Evolutionary conservation across 805 yeast species (phyloP).

Genomic region (Yamadazyma scolyti): DNA sequence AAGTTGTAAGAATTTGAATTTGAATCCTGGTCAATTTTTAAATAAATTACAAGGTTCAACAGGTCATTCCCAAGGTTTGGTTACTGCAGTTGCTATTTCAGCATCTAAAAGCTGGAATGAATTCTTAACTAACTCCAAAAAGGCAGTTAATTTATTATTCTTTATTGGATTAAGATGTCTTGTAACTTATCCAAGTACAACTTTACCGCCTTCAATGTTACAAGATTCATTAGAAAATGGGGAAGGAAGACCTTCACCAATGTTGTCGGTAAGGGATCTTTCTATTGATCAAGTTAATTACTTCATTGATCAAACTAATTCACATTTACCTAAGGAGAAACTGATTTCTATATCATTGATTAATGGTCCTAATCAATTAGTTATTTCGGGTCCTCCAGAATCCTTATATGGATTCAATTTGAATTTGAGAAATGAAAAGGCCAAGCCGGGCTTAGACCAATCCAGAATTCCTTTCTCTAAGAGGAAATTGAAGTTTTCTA

Average conservation of each 20-base stretch:
- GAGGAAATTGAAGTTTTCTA: constrained; percentile 90
- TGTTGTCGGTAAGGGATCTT: constrained; percentile 91
- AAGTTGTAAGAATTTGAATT: constrained; percentile 78
- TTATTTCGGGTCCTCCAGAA: constrained; percentile 97
- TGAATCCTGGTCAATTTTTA: constrained; percentile 86
- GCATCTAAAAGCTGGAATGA: constrained; percentile 80
- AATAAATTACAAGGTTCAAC: constrained; percentile 67
- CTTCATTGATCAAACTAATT: constrained; percentile 82
- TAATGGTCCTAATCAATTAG: constrained; percentile 94
- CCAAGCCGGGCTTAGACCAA: constrained; percentile 91
- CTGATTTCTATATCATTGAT: constrained; percentile 87
- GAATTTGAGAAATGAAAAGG: constrained; percentile 89
- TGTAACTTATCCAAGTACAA: constrained; percentile 87
- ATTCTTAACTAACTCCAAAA: constrained; percentile 65
- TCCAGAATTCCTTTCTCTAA: constrained; percentile 90
- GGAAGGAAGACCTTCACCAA: constrained; percentile 96
- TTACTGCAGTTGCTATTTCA: constrained; percentile 89
- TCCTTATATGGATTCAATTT: constrained; percentile 93
- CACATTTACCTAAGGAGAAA: constrained; percentile 87
- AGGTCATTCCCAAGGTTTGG: constrained; percentile 89
- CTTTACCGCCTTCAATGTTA: constrained; percentile 88
- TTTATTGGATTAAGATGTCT: constrained; percentile 92
- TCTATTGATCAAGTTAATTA: constrained; percentile 73
- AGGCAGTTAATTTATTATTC: constrained; percentile 82
- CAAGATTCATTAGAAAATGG: constrained; percentile 90